Evolutionary conservation across 352 stramenopile species (phyloP), one percentile per base, ranked within the genome.

Genomic region (Phytopythium cucurbitacearum): DNA sequence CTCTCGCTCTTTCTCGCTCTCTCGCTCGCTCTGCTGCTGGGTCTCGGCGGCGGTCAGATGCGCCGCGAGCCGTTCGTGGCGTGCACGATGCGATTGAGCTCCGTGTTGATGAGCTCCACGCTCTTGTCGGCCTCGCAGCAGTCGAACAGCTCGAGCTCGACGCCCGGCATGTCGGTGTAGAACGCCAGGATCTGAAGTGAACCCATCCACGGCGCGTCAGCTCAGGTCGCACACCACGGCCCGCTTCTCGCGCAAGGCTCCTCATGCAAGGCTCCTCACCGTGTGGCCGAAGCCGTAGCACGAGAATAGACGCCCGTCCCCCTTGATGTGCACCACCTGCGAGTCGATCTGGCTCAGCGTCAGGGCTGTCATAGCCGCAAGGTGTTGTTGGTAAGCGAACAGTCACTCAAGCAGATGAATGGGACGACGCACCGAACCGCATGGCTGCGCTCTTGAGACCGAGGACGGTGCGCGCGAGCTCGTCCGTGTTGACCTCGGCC

Each of bases 301-400:
- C 7, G 84, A 94, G 54, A 94, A 92, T 71, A 94, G 90, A 47
- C 79, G 80, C 39, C 88, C 76, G 49, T 85, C 81, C 48, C 81
- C 81, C 59, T 88, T 83, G 45, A 94, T 78, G 50, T 94, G 84
- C 33, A 94, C 78, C 33, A 89, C 71, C 44, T 94, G 84, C 33
- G 81, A 86, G 55, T 91, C 81, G 56, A 85, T 73, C 67, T 91
- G 81, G 56, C 91, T 91, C 45, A 94, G 57, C 37, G 81, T 94
- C 60, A 70, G 69, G 41, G 80, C 83, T 91, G 51, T 28, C 21
- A 28, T 28, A 28, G 21, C 21, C 52, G 3, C 9, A 28, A 47
- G 15, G 10, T 37, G 9, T 36, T 15, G 41, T 21, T 7, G 3
- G 42, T 11, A 32, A 56, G 15, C 5, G 42, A 6, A 42, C 13